A percentile compares a stretch with the other conserved stretches of the same genome.
phyloP scores from a whole-genome alignment of 2,329 filamentous ascomycete genomes.

The Aspergillus sp. region DNA sequence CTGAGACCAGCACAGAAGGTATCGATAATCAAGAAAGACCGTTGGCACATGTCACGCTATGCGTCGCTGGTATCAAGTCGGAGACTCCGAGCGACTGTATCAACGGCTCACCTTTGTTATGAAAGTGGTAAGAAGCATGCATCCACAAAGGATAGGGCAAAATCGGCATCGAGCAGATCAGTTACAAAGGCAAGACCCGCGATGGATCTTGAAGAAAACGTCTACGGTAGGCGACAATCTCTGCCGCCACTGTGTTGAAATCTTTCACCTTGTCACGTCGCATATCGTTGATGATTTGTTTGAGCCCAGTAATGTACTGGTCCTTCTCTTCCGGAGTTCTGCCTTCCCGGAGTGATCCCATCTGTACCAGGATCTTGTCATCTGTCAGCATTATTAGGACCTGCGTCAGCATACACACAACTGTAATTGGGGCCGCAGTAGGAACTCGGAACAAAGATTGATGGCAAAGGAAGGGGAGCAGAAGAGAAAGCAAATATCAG shows the following conservation, averaged over 20 bases:
- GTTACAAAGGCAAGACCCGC: slow-evolving; percentile 40
- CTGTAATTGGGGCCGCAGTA: slow-evolving; percentile 13
- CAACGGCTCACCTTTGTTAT: slow-evolving; percentile 17
- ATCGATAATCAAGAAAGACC: not conserved
- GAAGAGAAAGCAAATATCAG: slow-evolving; percentile 8
- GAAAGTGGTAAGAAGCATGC: not conserved
- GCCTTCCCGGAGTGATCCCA: slow-evolving; percentile 41
- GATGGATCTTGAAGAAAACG: slow-evolving; percentile 41
- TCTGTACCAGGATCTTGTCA: slow-evolving; percentile 44
- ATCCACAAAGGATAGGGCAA: not conserved
- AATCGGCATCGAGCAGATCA: slow-evolving; percentile 1
- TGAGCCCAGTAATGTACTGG: slow-evolving; percentile 38
- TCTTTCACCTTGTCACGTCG: slow-evolving; percentile 44
- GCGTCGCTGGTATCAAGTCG: not conserved
- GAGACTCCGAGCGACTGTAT: slow-evolving; percentile 7
- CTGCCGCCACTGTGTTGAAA: slow-evolving; percentile 40
- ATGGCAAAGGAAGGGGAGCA: slow-evolving; percentile 5
- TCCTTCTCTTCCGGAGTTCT: slow-evolving; percentile 38
- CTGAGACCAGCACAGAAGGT: not conserved
- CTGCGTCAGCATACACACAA: slow-evolving; percentile 34
- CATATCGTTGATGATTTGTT: slow-evolving; percentile 43
- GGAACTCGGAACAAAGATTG: slow-evolving; percentile 3
- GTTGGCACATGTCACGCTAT: not conserved
- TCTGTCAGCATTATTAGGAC: slow-evolving; percentile 35
- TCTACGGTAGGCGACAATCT: slow-evolving; percentile 45